Conservation (phyloP, 2,329 filamentous ascomycete genomes). For the Nemania sp. region DNA sequence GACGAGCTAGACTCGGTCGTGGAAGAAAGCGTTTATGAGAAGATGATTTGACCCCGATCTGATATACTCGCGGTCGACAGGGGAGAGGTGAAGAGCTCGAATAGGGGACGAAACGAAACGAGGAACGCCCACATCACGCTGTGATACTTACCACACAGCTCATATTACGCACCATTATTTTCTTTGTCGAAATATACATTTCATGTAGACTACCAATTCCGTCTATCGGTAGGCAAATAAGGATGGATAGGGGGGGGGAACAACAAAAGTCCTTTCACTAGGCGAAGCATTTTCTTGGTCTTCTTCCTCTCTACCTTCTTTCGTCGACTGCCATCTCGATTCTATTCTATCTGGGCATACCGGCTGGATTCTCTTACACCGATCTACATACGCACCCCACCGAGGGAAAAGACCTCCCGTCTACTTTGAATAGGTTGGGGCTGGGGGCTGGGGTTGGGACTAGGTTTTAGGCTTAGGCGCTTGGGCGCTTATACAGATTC, state of each 20-base stretch:
- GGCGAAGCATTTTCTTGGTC: neutral
- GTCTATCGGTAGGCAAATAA: neutral
- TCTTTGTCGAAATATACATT: neutral
- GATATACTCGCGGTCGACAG: neutral
- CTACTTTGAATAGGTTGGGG: too few species aligned
- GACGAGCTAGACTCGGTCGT: slow-evolving; percentile 48
- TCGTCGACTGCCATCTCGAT: neutral
- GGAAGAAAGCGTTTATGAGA: slow-evolving; percentile 41
- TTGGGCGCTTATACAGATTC: neutral
- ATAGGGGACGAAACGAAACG: neutral
- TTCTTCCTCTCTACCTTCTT: neutral
- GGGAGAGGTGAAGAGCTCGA: neutral
- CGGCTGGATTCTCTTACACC: neutral
- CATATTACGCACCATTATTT: neutral
- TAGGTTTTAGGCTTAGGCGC: neutral
- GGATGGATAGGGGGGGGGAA: neutral
- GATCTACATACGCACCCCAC: neutral
- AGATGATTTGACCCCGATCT: slow-evolving; percentile 25
- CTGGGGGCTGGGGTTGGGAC: neutral
- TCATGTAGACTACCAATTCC: neutral
- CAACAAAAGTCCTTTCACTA: neutral
- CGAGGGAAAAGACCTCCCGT: neutral
- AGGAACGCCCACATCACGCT: neutral
- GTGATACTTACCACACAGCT: neutral
- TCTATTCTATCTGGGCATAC: neutral